A percentile compares a stretch with the other conserved stretches of the same genome.
Evolutionary conservation across 768 basidiomycete species (phyloP).

Genomic region (Kwoniella pini): DNA sequence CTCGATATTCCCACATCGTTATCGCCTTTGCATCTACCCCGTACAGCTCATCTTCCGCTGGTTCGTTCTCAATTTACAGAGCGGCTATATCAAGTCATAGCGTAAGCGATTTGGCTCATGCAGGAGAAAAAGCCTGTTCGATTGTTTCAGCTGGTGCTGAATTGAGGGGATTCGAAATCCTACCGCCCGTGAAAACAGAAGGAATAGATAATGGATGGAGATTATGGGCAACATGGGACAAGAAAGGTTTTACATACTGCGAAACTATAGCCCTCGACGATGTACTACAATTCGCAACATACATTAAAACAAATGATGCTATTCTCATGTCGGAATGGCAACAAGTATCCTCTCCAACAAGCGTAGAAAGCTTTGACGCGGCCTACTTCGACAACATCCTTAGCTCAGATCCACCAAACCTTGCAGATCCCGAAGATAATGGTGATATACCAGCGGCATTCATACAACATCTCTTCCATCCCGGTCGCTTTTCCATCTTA

Average conservation of each 20-base stretch:
- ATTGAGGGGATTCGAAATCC: constrained; percentile 40
- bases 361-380: constrained; percentile 54
- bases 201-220: constrained; percentile 36
- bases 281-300: constrained; percentile 68
- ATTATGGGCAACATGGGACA: constrained; percentile 46
- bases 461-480: constrained; percentile 77
- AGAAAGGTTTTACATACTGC: constrained; percentile 26
- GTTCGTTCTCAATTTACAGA: constrained; percentile 68
- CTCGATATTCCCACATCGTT: constrained; percentile 61
- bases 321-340: constrained; percentile 42
- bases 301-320: constrained; percentile 18
- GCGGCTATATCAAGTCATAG: constrained; percentile 16
- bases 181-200: constrained; percentile 22
- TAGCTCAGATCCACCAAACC: constrained; percentile 56
- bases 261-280: constrained; percentile 40
- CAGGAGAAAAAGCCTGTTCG: constrained; percentile 31
- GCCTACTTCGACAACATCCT: constrained; percentile 85
- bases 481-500: constrained; percentile 80
- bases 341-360: constrained; percentile 20
- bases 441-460: constrained; percentile 70
- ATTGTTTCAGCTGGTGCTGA: constrained; percentile 52
- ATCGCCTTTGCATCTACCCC: constrained; percentile 73
- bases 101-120: constrained; percentile 23
- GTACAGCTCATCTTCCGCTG: constrained; percentile 67
- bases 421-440: constrained; percentile 36